Percentiles rank a stretch among this genome's conserved stretches.
Evolutionary conservation across 345 rosid genomes (phyloP).

Genomic region (Hypericum androsaemum): DNA sequence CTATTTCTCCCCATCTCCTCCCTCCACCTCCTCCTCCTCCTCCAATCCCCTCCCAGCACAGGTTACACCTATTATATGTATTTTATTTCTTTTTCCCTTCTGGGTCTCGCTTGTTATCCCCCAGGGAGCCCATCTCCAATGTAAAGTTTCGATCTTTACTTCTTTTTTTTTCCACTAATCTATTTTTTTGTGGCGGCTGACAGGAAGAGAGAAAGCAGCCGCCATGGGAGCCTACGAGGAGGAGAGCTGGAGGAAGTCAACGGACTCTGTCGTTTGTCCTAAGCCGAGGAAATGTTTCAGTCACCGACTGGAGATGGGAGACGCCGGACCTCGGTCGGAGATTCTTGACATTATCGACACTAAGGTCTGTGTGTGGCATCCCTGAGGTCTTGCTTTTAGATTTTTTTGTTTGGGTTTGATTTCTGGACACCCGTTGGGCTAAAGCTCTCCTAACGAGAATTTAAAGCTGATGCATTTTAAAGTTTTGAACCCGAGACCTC

Average conservation of each 20-base stretch:
- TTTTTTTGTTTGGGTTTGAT: conserved; percentile 1
- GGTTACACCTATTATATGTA: too few relatives aligned
- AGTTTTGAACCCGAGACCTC: too few relatives aligned
- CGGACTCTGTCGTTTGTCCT: conserved; percentile 46
- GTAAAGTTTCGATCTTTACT: conserved; percentile 10
- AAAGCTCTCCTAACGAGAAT: too few relatives aligned
- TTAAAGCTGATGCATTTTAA: too few relatives aligned
- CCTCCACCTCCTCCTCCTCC: too few relatives aligned
- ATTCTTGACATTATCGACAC: conserved; percentile 51
- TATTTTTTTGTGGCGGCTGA: conserved; percentile 17
- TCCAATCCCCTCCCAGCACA: too few relatives aligned
- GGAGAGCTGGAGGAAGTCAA: conserved; percentile 17
- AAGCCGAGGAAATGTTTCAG: conserved; percentile 36
- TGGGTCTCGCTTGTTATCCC: too few relatives aligned
- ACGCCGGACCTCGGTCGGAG: conserved; percentile 49
- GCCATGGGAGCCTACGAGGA: conserved; percentile 35
- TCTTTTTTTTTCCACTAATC: too few relatives aligned
- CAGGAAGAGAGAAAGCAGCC: conserved; percentile 15
- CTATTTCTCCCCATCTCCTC: too few relatives aligned
- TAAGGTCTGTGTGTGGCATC: conserved; percentile 24
- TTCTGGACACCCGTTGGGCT: too few relatives aligned
- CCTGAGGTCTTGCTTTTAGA: not conserved
- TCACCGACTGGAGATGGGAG: conserved; percentile 34
- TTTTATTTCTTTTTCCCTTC: too few relatives aligned
- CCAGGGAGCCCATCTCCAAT: too few relatives aligned